A percentile compares a stretch with the other conserved stretches of the same genome.
phyloP scores from a whole-genome alignment of 352 stramenopile species.

The Hyaloperonospora arabidopsidis region DNA sequence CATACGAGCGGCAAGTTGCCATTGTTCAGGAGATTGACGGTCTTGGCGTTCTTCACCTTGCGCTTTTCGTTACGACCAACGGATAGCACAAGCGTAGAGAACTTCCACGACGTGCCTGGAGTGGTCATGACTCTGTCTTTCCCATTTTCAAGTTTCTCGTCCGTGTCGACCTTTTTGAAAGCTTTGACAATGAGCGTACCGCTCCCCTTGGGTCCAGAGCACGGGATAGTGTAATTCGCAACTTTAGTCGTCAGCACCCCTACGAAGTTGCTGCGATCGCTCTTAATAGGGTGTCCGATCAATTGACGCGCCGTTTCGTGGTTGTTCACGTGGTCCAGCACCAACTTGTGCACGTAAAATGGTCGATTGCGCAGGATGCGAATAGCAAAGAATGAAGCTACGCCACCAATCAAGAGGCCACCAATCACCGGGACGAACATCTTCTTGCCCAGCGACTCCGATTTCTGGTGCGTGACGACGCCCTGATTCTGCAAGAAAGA shows the following conservation, averaged over 20 bases:
- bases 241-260: conserved; percentile 46
- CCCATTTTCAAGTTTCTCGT: conserved; percentile 6
- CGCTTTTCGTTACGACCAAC: conserved; percentile 52
- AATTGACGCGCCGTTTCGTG: conserved; percentile 46
- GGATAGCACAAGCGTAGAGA: conserved; percentile 60
- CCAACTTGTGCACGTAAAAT: conserved; percentile 77
- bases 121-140: conserved; percentile 41
- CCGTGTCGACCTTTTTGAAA: conserved; percentile 42
- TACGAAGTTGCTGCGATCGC: conserved; percentile 59
- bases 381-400: conserved; percentile 65
- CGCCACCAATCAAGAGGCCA: conserved; percentile 54
- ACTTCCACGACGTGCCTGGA: conserved; percentile 65
- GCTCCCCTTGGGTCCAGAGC: conserved; percentile 52
- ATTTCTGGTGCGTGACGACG: conserved; percentile 49
- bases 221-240: conserved; percentile 68
- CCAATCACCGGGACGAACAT: conserved; percentile 54
- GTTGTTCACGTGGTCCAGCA: conserved; percentile 71
- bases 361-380: conserved; percentile 67
- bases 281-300: conserved; percentile 64
- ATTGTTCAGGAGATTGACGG: conserved; percentile 42
- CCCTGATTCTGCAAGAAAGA: conserved; percentile 48
- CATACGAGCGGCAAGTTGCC: conserved; percentile 14
- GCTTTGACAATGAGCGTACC: conserved; percentile 70
- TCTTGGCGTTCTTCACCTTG: conserved; percentile 59
- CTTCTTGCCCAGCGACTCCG: conserved; percentile 59